Conservation (phyloP, 352 stramenopile species). For the Blastocystis hominis region DNA sequence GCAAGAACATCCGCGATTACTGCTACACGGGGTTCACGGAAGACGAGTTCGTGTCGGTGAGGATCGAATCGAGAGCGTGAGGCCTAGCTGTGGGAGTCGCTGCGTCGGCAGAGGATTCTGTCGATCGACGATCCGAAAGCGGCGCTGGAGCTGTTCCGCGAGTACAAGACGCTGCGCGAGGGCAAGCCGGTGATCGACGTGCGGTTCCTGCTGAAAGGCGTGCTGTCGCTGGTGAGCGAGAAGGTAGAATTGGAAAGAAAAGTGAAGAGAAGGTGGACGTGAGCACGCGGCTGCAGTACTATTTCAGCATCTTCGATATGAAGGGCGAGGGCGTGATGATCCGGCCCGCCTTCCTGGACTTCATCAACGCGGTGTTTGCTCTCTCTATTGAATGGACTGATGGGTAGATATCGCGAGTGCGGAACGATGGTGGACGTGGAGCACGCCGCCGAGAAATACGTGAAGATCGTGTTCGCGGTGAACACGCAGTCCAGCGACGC, state of each 20-base stretch:
- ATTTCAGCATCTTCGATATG: slow-evolving; percentile 2
- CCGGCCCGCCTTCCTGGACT: neutral
- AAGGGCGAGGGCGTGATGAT: neutral
- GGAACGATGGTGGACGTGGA: neutral
- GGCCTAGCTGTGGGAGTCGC: neutral
- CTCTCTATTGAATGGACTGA: neutral
- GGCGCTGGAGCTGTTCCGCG: neutral
- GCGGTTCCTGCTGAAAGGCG: neutral
- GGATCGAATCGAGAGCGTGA: neutral
- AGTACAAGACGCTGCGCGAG: neutral
- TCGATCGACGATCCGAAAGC: neutral
- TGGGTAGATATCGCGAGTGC: neutral
- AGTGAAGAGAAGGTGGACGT: neutral
- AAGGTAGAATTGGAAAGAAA: too few species aligned
- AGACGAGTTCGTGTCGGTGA: neutral
- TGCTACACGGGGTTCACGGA: neutral
- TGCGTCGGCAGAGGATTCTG: neutral
- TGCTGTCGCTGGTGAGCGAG: neutral
- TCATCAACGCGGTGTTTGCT: slow-evolving; percentile 8
- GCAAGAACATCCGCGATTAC: neutral
- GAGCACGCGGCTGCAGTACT: neutral
- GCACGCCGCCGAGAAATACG: slow-evolving; percentile 13
- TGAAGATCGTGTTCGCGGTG: slow-evolving; percentile 10
- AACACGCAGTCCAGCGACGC: neutral
- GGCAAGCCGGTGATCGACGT: neutral